Conservation (phyloP, 495 filamentous ascomycete species). For the Trichoderma gamsii region DNA sequence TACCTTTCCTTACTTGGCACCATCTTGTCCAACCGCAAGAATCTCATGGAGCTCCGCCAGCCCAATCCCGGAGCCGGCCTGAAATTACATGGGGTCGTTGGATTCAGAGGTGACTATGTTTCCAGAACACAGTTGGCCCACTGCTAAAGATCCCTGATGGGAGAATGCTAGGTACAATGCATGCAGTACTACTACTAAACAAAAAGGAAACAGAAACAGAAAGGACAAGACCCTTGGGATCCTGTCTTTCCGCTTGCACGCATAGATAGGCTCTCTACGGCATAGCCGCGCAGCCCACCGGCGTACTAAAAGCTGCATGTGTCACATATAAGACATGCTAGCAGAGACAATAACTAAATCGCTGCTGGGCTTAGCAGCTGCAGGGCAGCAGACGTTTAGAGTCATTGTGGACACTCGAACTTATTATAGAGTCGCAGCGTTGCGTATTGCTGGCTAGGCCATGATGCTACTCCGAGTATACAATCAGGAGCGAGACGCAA, state of each 20-base stretch:
- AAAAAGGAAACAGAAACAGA: no score
- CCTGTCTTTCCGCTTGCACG: neutral
- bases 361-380: neutral
- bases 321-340: neutral
- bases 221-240: neutral
- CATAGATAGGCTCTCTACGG: neutral
- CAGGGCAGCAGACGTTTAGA: neutral
- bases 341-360: conserved; percentile 2
- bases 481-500: no score
- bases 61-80: neutral
- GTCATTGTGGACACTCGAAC: neutral
- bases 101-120: neutral
- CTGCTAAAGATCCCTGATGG: neutral
- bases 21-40: neutral
- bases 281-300: neutral
- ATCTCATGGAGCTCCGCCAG: neutral
- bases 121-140: neutral
- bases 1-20: neutral
- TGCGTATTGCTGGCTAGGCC: neutral
- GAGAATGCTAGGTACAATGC: no score
- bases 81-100: neutral
- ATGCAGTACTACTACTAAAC: no score
- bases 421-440: neutral
- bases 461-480: no score
- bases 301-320: neutral